Evolutionary conservation across 192 early-diverging fungal genomes (phyloP), one percentile per base, ranked within the genome.

Genomic region (Coemansia sp.): DNA sequence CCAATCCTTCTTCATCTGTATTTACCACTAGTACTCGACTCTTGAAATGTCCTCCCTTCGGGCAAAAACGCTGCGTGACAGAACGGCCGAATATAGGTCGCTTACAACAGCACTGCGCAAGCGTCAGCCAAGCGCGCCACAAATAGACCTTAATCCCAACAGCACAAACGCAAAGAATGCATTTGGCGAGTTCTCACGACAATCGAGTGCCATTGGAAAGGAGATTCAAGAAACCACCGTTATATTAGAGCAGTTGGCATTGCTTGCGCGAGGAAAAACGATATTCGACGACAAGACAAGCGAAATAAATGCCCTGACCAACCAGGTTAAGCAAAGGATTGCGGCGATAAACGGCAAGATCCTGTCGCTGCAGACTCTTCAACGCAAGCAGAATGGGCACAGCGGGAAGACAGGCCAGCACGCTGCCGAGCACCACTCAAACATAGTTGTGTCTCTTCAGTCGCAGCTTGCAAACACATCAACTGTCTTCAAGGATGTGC

Each of bases 251-350:
- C 93, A 94, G 64, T 84, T 99, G 16, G 92, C 93, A 41, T 86
- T 78, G 69, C 71, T 99, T 69, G 98, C 98, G n/a, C 95, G 95
- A 61, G 84, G 94, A 58, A 95, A 95, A 77, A 93, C 97, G 4
- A 79, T 99, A 64, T 98, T 99, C 69, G 97, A 99, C 77, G 98
- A 99, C 84, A 90, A 89, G 72, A 94, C 97, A 11, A 87, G 89
- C 9, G 97, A 99, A 69, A 98, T 99, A 66, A 95, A 92, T 65
- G 92, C 95, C 79, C 87, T 99, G 65, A 94, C 95, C 15, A 90
- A 91, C 49, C 72, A 84, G 41, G 96, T 98, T 71, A 98, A 98
- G 76, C 94, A 97, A 86, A 93, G 98, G 65, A 96, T 99, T 73
- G 93, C 92, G 19, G 90, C 92, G 40, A 85, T 99, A 58, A 97